Evolutionary conservation across 768 basidiomycete genomes (phyloP).

Genomic region (Lentinula edodes): DNA sequence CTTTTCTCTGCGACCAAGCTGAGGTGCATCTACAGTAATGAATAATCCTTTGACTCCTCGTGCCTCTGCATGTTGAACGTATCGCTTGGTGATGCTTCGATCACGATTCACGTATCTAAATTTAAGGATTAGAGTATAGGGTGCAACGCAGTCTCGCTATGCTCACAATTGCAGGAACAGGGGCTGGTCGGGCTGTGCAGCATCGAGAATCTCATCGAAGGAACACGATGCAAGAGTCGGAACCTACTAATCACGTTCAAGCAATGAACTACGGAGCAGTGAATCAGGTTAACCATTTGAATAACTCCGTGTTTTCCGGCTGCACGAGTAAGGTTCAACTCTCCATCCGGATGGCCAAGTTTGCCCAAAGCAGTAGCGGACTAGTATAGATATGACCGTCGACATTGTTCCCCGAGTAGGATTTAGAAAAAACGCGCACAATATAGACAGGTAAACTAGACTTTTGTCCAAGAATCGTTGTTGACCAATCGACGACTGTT

Average conservation of each 20-base stretch:
- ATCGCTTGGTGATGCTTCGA: slow-evolving; percentile 73
- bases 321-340: slow-evolving; percentile 84
- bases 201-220: slow-evolving; percentile 94
- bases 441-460: slow-evolving; percentile 79
- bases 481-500: slow-evolving; percentile 78
- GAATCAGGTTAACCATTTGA: slow-evolving; percentile 49
- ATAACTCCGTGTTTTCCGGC: slow-evolving; percentile 76
- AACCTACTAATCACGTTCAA: slow-evolving; percentile 45
- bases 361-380: slow-evolving; percentile 87
- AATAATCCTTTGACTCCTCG: slow-evolving; percentile 91
- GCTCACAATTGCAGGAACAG: slow-evolving; percentile 84
- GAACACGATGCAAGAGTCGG: slow-evolving; percentile 94
- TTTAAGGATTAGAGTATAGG: background rate
- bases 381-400: slow-evolving; percentile 19
- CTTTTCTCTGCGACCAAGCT: slow-evolving; percentile 91
- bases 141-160: background rate
- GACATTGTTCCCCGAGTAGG: background rate
- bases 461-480: slow-evolving; percentile 71
- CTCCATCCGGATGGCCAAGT: slow-evolving; percentile 94
- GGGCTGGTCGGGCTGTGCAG: slow-evolving; percentile 68
- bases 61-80: slow-evolving; percentile 86
- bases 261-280: background rate
- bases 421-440: slow-evolving; percentile 28
- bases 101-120: slow-evolving; percentile 87
- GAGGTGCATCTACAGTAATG: slow-evolving; percentile 97